These are phyloP conservation scores for Aquilaria malaccensis DNA, from an alignment of 345 rosid species.

Conservation along the genomic window DNA sequence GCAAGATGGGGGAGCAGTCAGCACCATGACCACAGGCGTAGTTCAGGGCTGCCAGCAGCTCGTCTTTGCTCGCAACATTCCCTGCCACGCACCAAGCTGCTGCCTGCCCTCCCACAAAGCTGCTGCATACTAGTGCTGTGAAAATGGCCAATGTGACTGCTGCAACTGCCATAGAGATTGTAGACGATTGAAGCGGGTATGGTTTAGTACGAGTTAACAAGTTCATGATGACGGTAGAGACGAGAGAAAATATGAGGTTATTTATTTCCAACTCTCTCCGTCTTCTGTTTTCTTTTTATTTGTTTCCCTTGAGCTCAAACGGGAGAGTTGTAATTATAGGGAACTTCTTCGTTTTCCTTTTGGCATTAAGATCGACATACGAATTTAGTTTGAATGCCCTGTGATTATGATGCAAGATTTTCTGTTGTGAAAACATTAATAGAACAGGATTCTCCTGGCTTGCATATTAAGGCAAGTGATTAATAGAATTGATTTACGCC, in stretches of 20 bases:
- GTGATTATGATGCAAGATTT: no score
- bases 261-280: conserved; percentile 19
- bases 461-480: no score
- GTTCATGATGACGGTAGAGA: conserved; percentile 5
- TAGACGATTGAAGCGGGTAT: no score
- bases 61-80: conserved; percentile 54
- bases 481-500: no score
- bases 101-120: conserved; percentile 1
- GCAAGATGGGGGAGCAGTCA: conserved; percentile 52
- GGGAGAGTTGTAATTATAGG: no score
- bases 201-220: no score
- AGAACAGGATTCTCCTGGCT: no score
- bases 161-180: conserved; percentile 17
- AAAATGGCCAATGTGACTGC: not conserved
- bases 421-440: no score
- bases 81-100: conserved; percentile 73
- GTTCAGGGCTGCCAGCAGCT: conserved; percentile 53
- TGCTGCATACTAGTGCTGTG: not conserved
- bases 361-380: no score
- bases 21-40: conserved; percentile 72
- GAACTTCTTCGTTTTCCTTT: not conserved
- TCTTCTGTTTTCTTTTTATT: conserved; percentile 20
- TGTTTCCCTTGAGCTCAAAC: not conserved
- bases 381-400: no score
- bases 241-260: conserved; percentile 14